Conservation (phyloP, 1,284 basidiomycete genomes). For the Puccinia horiana region DNA sequence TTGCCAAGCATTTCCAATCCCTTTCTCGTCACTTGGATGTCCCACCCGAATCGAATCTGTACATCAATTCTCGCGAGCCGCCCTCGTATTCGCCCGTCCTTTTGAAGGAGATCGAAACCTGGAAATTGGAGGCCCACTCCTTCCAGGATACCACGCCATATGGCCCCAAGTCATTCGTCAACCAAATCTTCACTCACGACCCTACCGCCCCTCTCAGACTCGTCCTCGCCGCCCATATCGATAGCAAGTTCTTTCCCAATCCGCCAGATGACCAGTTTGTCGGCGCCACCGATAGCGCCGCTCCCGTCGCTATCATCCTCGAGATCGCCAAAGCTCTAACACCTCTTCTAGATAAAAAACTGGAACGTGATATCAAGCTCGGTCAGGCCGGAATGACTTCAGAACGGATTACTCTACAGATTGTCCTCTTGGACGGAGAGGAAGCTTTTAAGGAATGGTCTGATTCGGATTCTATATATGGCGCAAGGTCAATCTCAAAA, state of each 20-base stretch:
- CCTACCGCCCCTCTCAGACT: constrained; percentile 77
- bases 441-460: constrained; percentile 94
- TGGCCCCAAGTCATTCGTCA: constrained; percentile 78
- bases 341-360: constrained; percentile 66
- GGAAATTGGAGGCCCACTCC: constrained; percentile 62
- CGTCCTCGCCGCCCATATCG: constrained; percentile 89
- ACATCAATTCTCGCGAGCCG: not conserved
- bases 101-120: constrained; percentile 22
- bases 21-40: constrained; percentile 14
- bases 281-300: constrained; percentile 96
- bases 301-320: constrained; percentile 88
- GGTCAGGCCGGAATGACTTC: constrained; percentile 60
- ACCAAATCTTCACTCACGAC: constrained; percentile 92
- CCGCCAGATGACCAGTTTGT: constrained; percentile 83
- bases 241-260: constrained; percentile 80
- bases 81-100: constrained; percentile 10
- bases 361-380: constrained; percentile 63
- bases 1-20: constrained; percentile 4
- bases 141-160: constrained; percentile 81
- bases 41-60: constrained; percentile 1
- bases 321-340: constrained; percentile 80
- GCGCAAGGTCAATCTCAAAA: constrained; percentile 68
- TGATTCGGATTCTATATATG: constrained; percentile 85
- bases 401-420: constrained; percentile 73
- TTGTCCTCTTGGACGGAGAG: constrained; percentile 98